Conservation (phyloP, 2,329 filamentous ascomycete genomes). For the Aphanocladium album region DNA sequence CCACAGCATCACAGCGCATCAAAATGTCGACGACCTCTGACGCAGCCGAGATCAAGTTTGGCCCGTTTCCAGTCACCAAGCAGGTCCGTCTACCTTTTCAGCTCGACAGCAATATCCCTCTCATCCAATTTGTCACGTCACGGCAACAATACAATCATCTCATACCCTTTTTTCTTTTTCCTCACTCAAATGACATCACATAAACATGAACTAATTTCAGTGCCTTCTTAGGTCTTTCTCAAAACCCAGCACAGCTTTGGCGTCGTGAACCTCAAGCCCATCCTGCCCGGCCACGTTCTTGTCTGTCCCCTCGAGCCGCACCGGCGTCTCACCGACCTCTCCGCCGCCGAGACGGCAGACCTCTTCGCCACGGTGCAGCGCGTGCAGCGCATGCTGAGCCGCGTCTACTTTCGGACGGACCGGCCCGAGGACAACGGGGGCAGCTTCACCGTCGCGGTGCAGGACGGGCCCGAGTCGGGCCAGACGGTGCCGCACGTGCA, state of each 20-base stretch:
- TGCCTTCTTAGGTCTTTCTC: conserved; percentile 69
- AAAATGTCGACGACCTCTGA: conserved; percentile 25
- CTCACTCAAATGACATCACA: no score
- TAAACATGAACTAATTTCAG: no score
- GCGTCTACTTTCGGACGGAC: conserved; percentile 52
- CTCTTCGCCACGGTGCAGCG: conserved; percentile 83
- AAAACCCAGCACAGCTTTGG: conserved; percentile 74
- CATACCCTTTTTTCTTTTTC: no score
- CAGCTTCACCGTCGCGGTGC: conserved; percentile 89
- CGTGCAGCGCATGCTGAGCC: conserved; percentile 69
- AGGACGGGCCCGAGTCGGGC: conserved; percentile 84
- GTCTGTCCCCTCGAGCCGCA: conserved; percentile 70
- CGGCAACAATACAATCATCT: no score
- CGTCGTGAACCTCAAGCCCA: conserved; percentile 90
- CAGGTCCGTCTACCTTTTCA: conserved; percentile 48
- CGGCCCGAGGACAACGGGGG: conserved; percentile 51
- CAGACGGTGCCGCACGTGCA: conserved; percentile 95
- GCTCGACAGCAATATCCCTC: no score
- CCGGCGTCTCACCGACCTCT: conserved; percentile 70
- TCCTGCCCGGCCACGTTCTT: conserved; percentile 89
- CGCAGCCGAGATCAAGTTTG: conserved; percentile 55
- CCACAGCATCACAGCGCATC: conserved; percentile 15
- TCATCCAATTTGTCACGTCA: no score
- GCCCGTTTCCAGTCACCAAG: conserved; percentile 68
- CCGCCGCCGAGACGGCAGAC: conserved; percentile 65